Evolutionary conservation across 2,329 filamentous ascomycete species (phyloP), one percentile per base, ranked within the genome.

Genomic region (Ascochyta koolunga): DNA sequence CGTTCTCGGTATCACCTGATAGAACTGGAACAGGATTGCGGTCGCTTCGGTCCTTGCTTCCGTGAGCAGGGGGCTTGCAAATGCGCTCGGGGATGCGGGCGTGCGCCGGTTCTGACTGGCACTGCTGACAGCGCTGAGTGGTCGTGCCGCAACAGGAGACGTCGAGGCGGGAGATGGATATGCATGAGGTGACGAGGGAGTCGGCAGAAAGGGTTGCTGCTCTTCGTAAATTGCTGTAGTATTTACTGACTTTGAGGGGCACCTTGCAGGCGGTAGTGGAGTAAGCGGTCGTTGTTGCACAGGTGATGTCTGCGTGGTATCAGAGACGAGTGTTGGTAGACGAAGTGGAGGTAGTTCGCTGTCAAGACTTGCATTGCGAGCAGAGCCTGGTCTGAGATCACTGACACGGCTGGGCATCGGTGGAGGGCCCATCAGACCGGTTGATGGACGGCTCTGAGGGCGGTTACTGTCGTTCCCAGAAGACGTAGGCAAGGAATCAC

Each of bases 331-430:
- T 5, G 68, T 76, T 3, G 76, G 73, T 37, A 63, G 66, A 1
- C 72, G 71, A 4, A 78, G 62, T 7, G 76, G 73, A 32, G 73
- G 69, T 15, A 76, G 59, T 18, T 70, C 67, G n/a, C 60, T 39
- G 2, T 67, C 60, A 35, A 56, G 56, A 22, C 24, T 54, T 16
- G 52, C 35, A 11, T 54, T 54, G 10, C 47, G 57, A 40, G 54
- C 62, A 27, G 68, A 69, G 22, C 54, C 29, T n/a, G 65, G 62
- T 33, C 66, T 56, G 22, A 59, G 52, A 32, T 40, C 55, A 38
- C 50, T 56, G 31, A 64, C 54, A 18, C 56, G 58, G 2, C 44
- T 39, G n/a, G 71, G 72, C 27, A 76, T 49, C 22, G 73, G 69
- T 42, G 74, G 72, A 27, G 74, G 70, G 0, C 61, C 64, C 68